phyloP scores from a whole-genome alignment of 2,329 filamentous ascomycete genomes.

The Neonectria coccinea region DNA sequence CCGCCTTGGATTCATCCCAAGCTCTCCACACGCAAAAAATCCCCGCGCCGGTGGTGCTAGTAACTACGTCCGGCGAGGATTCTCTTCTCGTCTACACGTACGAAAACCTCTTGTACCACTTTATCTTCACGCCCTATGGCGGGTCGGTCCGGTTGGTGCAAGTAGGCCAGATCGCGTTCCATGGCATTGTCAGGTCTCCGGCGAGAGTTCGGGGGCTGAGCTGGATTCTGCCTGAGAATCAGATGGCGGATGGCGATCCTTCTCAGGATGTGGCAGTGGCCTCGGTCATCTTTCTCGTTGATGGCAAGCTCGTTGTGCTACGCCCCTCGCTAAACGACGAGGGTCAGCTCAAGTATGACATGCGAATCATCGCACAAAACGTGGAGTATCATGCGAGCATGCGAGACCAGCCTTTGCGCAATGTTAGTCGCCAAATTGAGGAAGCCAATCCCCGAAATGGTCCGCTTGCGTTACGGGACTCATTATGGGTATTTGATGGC shows the following conservation, averaged over 20 bases:
- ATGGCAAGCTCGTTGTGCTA: slow-evolving; percentile 93
- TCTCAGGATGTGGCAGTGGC: slow-evolving; percentile 95
- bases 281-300: slow-evolving; percentile 94
- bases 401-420: slow-evolving; percentile 78
- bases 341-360: slow-evolving; percentile 94
- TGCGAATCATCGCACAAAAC: slow-evolving; percentile 95
- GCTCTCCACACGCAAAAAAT: slow-evolving; percentile 82
- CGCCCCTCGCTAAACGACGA: slow-evolving; percentile 86
- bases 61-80: slow-evolving; percentile 91
- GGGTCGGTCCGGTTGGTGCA: slow-evolving; percentile 82
- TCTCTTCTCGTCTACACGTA: slow-evolving; percentile 97
- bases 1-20: slow-evolving; percentile 77
- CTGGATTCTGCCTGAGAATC: slow-evolving; percentile 93
- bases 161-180: slow-evolving; percentile 97
- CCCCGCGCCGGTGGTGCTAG: slow-evolving; percentile 87
- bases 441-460: slow-evolving; percentile 43
- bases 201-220: slow-evolving; percentile 92
- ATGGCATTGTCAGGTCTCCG: slow-evolving; percentile 94
- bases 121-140: slow-evolving; percentile 81
- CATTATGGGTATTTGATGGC: slow-evolving; percentile 95
- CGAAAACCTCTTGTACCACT: slow-evolving; percentile 95
- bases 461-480: slow-evolving; percentile 75
- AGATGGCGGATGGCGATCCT: slow-evolving; percentile 90
- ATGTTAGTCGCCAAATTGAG: slow-evolving; percentile 45
- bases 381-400: slow-evolving; percentile 96